Evolutionary conservation across 345 rosid species (phyloP).

Genomic region (Microcos paniculata): DNA sequence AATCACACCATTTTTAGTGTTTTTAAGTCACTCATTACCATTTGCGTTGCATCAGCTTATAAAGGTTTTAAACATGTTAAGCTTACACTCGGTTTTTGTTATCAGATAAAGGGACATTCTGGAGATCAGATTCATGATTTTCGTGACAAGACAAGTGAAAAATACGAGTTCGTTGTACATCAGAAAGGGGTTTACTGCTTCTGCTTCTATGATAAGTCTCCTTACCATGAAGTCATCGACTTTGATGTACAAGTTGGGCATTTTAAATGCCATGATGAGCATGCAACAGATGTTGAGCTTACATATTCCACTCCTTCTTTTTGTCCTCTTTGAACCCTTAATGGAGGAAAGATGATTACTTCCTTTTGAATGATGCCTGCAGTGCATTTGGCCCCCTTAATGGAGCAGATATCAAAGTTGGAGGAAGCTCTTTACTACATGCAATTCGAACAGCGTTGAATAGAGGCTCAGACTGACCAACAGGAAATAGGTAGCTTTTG

Average conservation of each 20-base stretch:
- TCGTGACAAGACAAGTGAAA: constrained; percentile 59
- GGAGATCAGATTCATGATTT: constrained; percentile 62
- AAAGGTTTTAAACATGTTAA: too few relatives aligned
- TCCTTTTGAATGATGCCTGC: constrained; percentile 11
- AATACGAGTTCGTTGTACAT: constrained; percentile 53
- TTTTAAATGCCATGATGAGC: constrained; percentile 57
- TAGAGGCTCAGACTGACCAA: constrained; percentile 76
- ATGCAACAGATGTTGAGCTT: constrained; percentile 63
- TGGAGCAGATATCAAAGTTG: constrained; percentile 58
- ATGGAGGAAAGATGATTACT: neutral
- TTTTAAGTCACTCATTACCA: too few relatives aligned
- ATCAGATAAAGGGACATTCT: constrained; percentile 57
- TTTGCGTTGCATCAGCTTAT: too few relatives aligned
- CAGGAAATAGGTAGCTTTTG: constrained; percentile 54
- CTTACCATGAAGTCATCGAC: constrained; percentile 68
- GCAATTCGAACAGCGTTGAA: constrained; percentile 78
- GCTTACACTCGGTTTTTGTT: too few relatives aligned
- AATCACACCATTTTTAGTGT: too few relatives aligned
- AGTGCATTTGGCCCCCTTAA: constrained; percentile 68
- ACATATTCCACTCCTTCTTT: neutral
- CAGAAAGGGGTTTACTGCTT: constrained; percentile 62
- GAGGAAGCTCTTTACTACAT: constrained; percentile 73
- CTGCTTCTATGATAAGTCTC: constrained; percentile 72
- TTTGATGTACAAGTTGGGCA: constrained; percentile 67
- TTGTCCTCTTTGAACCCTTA: too few relatives aligned